These are phyloP conservation scores for Butyriboletus loyo DNA, from an alignment of 768 basidiomycete species.

Conservation along the genomic window DNA sequence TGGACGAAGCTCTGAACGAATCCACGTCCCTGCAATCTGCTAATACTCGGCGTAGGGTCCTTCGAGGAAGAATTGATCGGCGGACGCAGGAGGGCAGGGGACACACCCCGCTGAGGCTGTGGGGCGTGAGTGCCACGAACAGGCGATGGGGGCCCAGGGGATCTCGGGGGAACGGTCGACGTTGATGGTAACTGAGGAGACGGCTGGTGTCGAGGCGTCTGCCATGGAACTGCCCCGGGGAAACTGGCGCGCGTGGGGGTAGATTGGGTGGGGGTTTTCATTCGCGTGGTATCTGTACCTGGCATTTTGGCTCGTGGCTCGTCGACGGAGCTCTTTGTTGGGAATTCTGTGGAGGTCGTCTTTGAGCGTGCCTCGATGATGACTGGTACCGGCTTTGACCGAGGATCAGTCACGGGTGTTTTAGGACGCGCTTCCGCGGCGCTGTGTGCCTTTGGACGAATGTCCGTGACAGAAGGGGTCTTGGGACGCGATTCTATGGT, in stretches of 20 bases:
- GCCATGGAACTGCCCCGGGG: slow-evolving; percentile 18
- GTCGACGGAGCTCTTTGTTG: slow-evolving; percentile 9
- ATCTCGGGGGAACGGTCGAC: slow-evolving; percentile 25
- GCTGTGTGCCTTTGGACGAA: slow-evolving; percentile 18
- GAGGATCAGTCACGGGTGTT: slow-evolving; percentile 18
- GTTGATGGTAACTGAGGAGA: slow-evolving; percentile 32
- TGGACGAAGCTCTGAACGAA: slow-evolving; percentile 84
- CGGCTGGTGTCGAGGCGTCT: slow-evolving; percentile 26
- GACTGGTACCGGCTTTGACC: slow-evolving; percentile 9
- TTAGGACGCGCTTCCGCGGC: slow-evolving; percentile 18
- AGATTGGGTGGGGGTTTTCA: slow-evolving; percentile 18
- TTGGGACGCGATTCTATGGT: slow-evolving; percentile 21
- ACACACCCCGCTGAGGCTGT: slow-evolving; percentile 41
- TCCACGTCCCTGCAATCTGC: slow-evolving; percentile 77
- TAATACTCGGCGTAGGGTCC: slow-evolving; percentile 79
- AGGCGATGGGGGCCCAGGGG: slow-evolving; percentile 37
- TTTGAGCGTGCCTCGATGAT: slow-evolving; percentile 17
- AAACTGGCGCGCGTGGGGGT: slow-evolving; percentile 16
- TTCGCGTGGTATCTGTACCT: slow-evolving; percentile 12
- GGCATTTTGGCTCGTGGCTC: slow-evolving; percentile 24
- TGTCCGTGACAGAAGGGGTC: slow-evolving; percentile 15
- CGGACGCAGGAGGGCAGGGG: slow-evolving; percentile 57
- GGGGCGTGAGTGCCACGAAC: slow-evolving; percentile 40
- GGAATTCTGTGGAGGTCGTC: slow-evolving; percentile 15
- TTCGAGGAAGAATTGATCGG: slow-evolving; percentile 46